Evolutionary conservation across 2,329 filamentous ascomycete species (phyloP), one percentile per base, ranked within the genome.

Genomic region (Chrysosporium queenslandicum): DNA sequence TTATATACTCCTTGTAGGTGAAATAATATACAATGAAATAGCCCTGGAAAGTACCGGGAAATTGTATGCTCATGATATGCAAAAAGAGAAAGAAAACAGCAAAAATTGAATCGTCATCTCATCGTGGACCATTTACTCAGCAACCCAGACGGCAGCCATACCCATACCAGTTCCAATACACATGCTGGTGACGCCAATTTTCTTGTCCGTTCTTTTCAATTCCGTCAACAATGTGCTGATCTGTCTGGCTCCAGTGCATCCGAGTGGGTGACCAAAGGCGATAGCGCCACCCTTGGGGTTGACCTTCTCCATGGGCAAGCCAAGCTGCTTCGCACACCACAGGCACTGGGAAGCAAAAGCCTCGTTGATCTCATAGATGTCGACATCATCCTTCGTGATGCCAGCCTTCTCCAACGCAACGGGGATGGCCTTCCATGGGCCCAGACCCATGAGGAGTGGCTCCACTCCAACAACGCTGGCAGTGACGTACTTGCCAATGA

Each of bases 351-450:
- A 87, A 29, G 92, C 92, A 69, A 98, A 98, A 1, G 92, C 92
- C 79, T 98, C 92, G 76, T 98, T 98, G 78, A 98, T 96, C 80
- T 98, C 92, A 65, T 81, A 97, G 65, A 97, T 91, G 68, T 97
- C 92, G 27, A 98, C 88, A 60, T 97, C 91, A 53, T 94, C 85
- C 71, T 84, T 87, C 66, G 76, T 77, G 62, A 98, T 82, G 55
- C 90, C 89, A 0, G 90, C 87, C 69, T 92, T 90, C 67, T 87
- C 79, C 53, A 96, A 83, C 3, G 87, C 90, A 67, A 90, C 86
- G 58, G 92, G 92, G 64, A 98, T 97, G 53, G 92, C 90, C 71
- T 90, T 90, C 81, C 88, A 95, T 47, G 92, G 92, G 1, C 92
- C 92, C 60, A 95, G 77, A 58, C 92, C 92, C 92, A 98, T 97